Evolutionary conservation across 306 rosid genomes (phyloP), one percentile per base, ranked within the genome.

Genomic region (Malus sieversii): DNA sequence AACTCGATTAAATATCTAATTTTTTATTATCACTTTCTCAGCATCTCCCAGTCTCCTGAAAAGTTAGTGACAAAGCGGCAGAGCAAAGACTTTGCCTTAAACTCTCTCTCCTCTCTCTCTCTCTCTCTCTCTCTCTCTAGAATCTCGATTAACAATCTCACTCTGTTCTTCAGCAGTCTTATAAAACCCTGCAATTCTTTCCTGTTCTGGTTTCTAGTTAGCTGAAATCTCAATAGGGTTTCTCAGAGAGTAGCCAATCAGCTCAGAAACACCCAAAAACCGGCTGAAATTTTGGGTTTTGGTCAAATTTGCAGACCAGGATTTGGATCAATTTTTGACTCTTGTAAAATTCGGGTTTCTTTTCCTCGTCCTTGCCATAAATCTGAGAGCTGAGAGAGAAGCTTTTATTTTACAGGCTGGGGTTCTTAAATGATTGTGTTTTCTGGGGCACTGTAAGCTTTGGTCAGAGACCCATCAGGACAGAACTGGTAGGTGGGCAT

Each of bases 401-500:
- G 64, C 73, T 70, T 80, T 71, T 62, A n/a, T 78, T 81, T 58
- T 60, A 67, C 72, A 66, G 77, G 61, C 72, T 80, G 80, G 92
- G 83, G 84, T 71, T 81, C 78, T 2, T 51, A 51, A 80, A 87
- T 85, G 85, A 81, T 90, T 84, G 75, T 62, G 79, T 78, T 82
- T 60, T 84, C 77, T 84, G 68, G 85, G 85, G 82, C 78, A 77
- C 72, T 74, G 89, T 79, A 86, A 82, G 62, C 78, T 82, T 82
- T 82, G 82, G 90, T 85, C 90, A 91, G 91, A 85, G 62, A 72
- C 73, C 27, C 82, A 81, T 74, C 77, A 81, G 70, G 72, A 84
- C 74, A 82, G 72, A 87, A 83, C 92, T 85, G 93, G 83, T 87
- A 82, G 97, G 86, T 84, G 82, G 81, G 88, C 79, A 75, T 29